Evolutionary conservation across 106 monocot genomes (phyloP), one percentile per base, ranked within the genome.

Genomic region (Platanthera guangdongensis): DNA sequence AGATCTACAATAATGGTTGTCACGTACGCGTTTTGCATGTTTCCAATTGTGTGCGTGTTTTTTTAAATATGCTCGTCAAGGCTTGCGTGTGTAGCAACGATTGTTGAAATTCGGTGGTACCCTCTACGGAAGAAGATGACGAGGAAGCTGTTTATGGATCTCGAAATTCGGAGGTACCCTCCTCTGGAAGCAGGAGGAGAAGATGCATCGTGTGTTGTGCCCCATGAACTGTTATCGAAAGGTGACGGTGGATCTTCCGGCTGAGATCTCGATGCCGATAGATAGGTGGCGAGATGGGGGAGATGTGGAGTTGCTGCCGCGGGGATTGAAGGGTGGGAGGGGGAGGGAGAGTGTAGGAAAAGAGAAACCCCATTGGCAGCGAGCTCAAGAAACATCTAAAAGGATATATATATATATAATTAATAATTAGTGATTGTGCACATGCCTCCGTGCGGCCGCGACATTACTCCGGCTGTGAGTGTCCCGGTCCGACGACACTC

Each of bases 181-280:
- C 77, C 62, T 84, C 81, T 28, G 3, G 74, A 51, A 16, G 78
- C 75, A 8, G 84, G 19, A 25, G 84, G 81, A 7, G 80, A 82
- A 0, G 88, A 67, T 3, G 87, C 25, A 25, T 25, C 0, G 25
- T 25, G 87, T 8, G 84, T 70, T 10, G 82, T 84, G 67, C 84
- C 88, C 80, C 78, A 12, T 72, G 79, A 18, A 22, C 51, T 12
- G 76, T 54, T 8, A 1, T 67, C 15, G 6, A 48, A 18, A 65
- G 50, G 47, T 32, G 52, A 45, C 63, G 52, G 25, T 25, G 25
- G 7, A 52, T 47, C 16, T 57, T 59, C 51, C 75, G 47, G 9
- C 50, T 55, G 18, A 15, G 51, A 12, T 47, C 54, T 30, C 48
- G 50, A 12, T 19, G 6, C 22, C 47, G 15, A 60, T 67, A 19